Evolutionary conservation across 1,284 basidiomycete species (phyloP), one percentile per base, ranked within the genome.

Genomic region (Marasmius tenuissimus): DNA sequence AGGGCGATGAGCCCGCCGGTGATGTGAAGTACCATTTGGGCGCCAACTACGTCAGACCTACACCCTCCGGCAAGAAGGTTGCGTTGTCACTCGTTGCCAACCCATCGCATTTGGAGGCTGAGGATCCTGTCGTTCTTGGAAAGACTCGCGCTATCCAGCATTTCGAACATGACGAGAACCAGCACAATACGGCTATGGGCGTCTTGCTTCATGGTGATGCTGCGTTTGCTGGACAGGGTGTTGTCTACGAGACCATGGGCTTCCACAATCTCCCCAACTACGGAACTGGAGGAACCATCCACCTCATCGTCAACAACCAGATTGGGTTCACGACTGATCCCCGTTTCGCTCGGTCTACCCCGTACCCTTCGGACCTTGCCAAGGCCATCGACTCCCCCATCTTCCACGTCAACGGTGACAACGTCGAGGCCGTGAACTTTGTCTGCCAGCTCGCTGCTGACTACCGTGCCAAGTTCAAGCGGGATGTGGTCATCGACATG

Each of bases 251-350:
- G 82, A 98, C 97, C 47, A 98, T 98, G 93, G 97, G 97, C 72
- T 94, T 99, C 85, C 93, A 96, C 81, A 94, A 93, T 74, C 84
- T 99, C 53, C 94, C 94, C 52, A 89, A 87, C 79, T 99, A 98
- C 77, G 96, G 96, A 56, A 98, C 96, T 18, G 97, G 97, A 65
- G 97, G 97, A 65, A 99, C 97, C 52, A 94, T 99, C 70, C 97
- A 99, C 76, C 82, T 99, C 67, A 96, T 99, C 71, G 96, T 99
- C 71, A 99, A 99, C 85, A 99, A 99, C 82, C 97, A 99, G 78
- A 98, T 99, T 66, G 97, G 97, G 67, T 99, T 99, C 84, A 99
- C 97, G 63, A 99, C 97, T 61, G 97, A 98, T 75, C 97, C 97
- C 55, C 91, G 96, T 65, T 98, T 98, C 80, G 81, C 96, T 58